Conservation (phyloP, 2,329 filamentous ascomycete genomes). For the Ophiostoma ulmi region DNA sequence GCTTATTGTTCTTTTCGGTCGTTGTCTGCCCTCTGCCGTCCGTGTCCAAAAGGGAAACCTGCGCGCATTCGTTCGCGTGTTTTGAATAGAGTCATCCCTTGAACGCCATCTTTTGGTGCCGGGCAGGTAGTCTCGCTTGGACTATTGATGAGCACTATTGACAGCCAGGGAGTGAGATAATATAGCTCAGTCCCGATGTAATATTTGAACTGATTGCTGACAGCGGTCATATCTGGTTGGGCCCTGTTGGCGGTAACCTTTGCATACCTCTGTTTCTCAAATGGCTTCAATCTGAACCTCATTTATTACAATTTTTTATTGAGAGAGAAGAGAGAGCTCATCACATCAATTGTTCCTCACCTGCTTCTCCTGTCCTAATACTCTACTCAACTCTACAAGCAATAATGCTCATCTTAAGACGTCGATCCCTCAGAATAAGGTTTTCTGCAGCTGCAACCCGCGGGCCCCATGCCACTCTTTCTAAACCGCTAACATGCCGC, state of each 20-base stretch:
- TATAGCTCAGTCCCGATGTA: neutral
- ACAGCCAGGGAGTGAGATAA: neutral
- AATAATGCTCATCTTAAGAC: neutral
- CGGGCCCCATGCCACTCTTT: neutral
- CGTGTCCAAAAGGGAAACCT: neutral
- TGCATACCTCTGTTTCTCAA: neutral
- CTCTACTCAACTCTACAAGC: no score
- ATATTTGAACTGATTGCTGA: neutral
- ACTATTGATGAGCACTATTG: neutral
- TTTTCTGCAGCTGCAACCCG: conserved; percentile 2
- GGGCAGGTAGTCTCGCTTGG: no score
- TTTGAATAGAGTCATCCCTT: neutral
- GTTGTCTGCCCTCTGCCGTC: neutral
- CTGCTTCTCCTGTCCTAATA: no score
- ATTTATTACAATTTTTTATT: no score
- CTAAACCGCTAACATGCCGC: neutral
- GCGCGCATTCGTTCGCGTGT: neutral
- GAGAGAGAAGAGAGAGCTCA: no score
- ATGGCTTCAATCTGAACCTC: no score
- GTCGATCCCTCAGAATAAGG: conserved; percentile 7
- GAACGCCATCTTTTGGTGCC: neutral
- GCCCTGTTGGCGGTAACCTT: no score
- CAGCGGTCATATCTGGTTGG: neutral
- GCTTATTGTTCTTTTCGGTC: neutral
- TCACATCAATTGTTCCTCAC: no score